Evolutionary conservation across 768 basidiomycete species (phyloP).

Genomic region (Boletus fagicola): DNA sequence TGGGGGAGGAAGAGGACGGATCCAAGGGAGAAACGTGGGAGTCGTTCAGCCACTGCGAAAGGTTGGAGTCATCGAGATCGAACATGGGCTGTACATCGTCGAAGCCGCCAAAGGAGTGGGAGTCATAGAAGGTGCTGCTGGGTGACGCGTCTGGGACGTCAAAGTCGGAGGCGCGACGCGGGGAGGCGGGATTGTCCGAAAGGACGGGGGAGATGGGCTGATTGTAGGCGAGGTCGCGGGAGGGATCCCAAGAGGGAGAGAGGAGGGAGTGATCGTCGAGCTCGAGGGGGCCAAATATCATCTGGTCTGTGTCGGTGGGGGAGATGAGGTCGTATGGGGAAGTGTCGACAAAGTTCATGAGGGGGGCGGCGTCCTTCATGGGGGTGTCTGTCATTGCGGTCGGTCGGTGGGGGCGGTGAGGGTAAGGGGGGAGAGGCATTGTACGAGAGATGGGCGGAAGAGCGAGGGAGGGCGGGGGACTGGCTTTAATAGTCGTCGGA

Average conservation of each 20-base stretch:
- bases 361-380: constrained; percentile 27
- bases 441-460: constrained; percentile 29
- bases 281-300: constrained; percentile 38
- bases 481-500: constrained; percentile 41
- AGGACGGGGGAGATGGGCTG: constrained; percentile 42
- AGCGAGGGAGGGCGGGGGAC: constrained; percentile 15
- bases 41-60: constrained; percentile 66
- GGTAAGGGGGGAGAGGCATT: constrained; percentile 44
- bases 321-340: constrained; percentile 40
- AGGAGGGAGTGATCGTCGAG: constrained; percentile 32
- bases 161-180: constrained; percentile 40
- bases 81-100: constrained; percentile 34
- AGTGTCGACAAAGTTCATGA: constrained; percentile 42
- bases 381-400: constrained; percentile 20
- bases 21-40: constrained; percentile 40
- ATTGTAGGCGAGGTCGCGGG: constrained; percentile 35
- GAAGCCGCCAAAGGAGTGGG: constrained; percentile 31
- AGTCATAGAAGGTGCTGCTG: constrained; percentile 36
- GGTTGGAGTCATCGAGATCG: constrained; percentile 43
- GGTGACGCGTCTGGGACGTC: constrained; percentile 43
- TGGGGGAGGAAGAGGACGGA: constrained; percentile 52
- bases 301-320: constrained; percentile 30
- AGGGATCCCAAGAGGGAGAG: constrained; percentile 30
- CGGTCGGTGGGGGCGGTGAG: constrained; percentile 35
- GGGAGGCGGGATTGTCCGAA: constrained; percentile 39